A percentile compares a stretch with the other conserved stretches of the same genome.
phyloP scores from a whole-genome alignment of 176 grass and related monocot species.

The Avena insularis region DNA sequence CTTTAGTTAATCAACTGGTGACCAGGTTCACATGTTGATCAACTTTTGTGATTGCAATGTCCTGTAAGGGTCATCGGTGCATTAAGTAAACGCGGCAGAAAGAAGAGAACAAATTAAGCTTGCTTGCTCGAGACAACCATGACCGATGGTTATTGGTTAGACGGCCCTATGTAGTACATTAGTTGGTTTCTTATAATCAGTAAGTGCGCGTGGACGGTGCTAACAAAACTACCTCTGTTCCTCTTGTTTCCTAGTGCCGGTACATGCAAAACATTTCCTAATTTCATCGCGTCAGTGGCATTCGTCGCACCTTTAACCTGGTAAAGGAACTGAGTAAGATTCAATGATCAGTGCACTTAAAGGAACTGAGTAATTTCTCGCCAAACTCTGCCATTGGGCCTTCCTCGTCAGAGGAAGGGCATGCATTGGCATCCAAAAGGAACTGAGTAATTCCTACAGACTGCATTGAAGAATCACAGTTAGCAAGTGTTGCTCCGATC shows the following conservation, averaged over 20 bases:
- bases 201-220: background rate
- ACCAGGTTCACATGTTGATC: background rate
- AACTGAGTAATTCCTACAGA: conserved; percentile 67
- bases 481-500: background rate
- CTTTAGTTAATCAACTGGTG: conserved; percentile 6
- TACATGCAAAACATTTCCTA: background rate
- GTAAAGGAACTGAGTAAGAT: no score
- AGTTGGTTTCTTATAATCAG: background rate
- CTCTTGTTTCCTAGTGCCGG: background rate
- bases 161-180: background rate
- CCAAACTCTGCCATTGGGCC: background rate
- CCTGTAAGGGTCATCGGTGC: background rate
- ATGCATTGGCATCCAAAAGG: conserved; percentile 56
- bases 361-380: no score
- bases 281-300: background rate
- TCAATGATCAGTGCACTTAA: no score
- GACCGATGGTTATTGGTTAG: background rate
- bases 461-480: conserved; percentile 4
- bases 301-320: background rate
- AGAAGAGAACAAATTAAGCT: background rate
- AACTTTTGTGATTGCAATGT: conserved; percentile 23
- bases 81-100: background rate
- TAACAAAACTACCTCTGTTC: conserved; percentile 1
- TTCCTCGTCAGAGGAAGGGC: background rate
- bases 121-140: background rate